Evolutionary conservation across 805 yeast genomes (phyloP), one percentile per base, ranked within the genome.

Genomic region (Candida vartiovaarae): DNA sequence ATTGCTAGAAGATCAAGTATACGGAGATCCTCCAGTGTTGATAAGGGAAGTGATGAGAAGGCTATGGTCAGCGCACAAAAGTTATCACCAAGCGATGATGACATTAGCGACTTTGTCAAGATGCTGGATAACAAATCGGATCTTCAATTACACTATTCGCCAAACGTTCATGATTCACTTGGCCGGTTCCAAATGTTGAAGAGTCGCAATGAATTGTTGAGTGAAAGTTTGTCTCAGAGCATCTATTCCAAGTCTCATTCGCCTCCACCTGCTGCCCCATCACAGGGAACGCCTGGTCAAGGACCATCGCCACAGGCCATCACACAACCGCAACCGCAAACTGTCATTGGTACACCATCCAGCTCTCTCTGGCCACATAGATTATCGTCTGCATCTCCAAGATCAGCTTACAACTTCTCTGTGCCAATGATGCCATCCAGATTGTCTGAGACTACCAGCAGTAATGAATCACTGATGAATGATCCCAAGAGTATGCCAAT

Each of bases 101-200:
- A 80, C 50, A 68, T 85, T 20, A 72, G 82, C 46, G 85, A 82
- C 40, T 85, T 85, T 66, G 83, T 85, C 38, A 70, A 75, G 49
- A 67, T 83, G 71, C 75, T 85, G 36, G 93, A 85, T 50, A 75
- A 78, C 38, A 79, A 77, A 52, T 67, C 72, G 7, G 84, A 78
- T 36, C 61, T 79, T 25, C 67, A 74, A 34, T 54, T 57, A 23
- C 53, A 45, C 15, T 49, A 52, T 32, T 44, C 60, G 6, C 54
- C 57, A 11, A 64, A 64, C 38, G 59, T 66, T 11, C 55, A 71
- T 7, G 80, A 75, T 43, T 75, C 81, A 0, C 57, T 80, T 39
- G 65, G 66, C 23, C 67, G 66, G 48, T 80, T 72, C 53, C 83
- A 78, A 54, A 62, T 64, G 44, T 64, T 80, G 61, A 74, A 67